These are phyloP conservation scores for Monosporascus sp. DNA, from an alignment of 2,329 filamentous ascomycete species.

Conservation along the genomic window DNA sequence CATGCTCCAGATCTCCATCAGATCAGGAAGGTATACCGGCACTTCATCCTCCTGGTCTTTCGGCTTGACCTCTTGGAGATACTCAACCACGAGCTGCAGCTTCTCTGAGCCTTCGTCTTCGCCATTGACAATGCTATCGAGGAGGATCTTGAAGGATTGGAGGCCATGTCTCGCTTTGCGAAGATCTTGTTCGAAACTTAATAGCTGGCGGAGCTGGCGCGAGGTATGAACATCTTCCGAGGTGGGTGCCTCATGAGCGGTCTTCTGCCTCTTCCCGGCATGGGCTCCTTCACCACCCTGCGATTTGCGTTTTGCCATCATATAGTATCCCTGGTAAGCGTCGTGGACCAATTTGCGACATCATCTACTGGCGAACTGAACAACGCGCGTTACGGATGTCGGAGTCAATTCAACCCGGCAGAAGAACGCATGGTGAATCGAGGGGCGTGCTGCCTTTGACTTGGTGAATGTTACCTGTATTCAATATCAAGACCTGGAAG, in stretches of 20 bases:
- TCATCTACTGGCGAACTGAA: conserved; percentile 1
- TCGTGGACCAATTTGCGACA: conserved; percentile 9
- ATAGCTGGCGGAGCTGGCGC: conserved; percentile 62
- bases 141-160: conserved; percentile 67
- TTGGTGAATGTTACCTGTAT: conserved; percentile 27
- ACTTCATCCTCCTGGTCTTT: conserved; percentile 49
- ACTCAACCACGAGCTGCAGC: conserved; percentile 61
- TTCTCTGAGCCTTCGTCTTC: conserved; percentile 44
- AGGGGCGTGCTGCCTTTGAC: conserved; percentile 7
- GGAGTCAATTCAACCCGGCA: no score
- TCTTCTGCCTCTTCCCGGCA: conserved; percentile 50
- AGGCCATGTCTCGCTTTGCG: conserved; percentile 64
- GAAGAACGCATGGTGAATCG: background rate
- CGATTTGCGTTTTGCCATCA: conserved; percentile 26
- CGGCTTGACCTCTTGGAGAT: conserved; percentile 54
- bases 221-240: conserved; percentile 58
- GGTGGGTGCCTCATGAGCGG: conserved; percentile 51
- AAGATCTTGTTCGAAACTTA: conserved; percentile 67
- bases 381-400: no score
- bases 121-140: conserved; percentile 58
- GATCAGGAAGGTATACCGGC: conserved; percentile 64
- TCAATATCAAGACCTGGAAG: background rate
- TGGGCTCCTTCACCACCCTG: conserved; percentile 30
- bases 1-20: conserved; percentile 86
- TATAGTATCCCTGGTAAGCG: conserved; percentile 4